Evolutionary conservation across 768 basidiomycete species (phyloP).

Genomic region (Boletus barrowsii): DNA sequence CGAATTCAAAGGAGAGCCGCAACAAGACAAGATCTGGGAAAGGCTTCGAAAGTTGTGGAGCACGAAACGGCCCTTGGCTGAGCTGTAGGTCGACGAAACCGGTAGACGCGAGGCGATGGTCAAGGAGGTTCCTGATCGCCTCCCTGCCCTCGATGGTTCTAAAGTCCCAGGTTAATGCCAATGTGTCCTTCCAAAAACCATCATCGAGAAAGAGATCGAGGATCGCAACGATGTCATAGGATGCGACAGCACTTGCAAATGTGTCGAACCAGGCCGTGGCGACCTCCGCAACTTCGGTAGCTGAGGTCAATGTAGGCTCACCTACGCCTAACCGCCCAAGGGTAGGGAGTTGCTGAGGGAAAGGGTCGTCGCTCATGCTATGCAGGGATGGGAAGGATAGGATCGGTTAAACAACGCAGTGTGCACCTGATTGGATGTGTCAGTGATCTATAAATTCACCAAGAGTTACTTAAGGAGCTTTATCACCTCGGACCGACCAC

Average conservation of each 20-base stretch:
- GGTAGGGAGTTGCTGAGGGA: slow-evolving; percentile 29
- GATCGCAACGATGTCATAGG: slow-evolving; percentile 10
- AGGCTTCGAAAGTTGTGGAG: slow-evolving; percentile 34
- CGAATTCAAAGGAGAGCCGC: slow-evolving; percentile 54
- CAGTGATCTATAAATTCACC: too few relatives aligned
- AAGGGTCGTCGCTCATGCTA: slow-evolving; percentile 17
- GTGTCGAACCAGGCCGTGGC: slow-evolving; percentile 25
- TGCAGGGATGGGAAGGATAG: not conserved
- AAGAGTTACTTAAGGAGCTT: too few relatives aligned
- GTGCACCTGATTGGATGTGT: too few relatives aligned
- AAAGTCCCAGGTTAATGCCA: slow-evolving; percentile 55
- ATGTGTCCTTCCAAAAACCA: slow-evolving; percentile 49
- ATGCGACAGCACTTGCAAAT: slow-evolving; percentile 21
- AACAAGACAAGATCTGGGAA: slow-evolving; percentile 61
- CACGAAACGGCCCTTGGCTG: slow-evolving; percentile 22
- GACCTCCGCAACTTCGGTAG: slow-evolving; percentile 10
- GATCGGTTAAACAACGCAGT: too few relatives aligned
- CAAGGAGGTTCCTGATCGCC: slow-evolving; percentile 38
- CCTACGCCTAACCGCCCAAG: slow-evolving; percentile 23
- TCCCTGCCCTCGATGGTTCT: slow-evolving; percentile 42
- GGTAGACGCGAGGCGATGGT: slow-evolving; percentile 29
- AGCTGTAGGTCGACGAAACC: slow-evolving; percentile 9
- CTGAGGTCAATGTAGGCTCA: slow-evolving; percentile 16
- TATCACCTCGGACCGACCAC: too few relatives aligned
- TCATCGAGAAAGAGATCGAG: slow-evolving; percentile 27